phyloP scores from a whole-genome alignment of 129 eudicot species.

The Flaveria sonorensis region DNA sequence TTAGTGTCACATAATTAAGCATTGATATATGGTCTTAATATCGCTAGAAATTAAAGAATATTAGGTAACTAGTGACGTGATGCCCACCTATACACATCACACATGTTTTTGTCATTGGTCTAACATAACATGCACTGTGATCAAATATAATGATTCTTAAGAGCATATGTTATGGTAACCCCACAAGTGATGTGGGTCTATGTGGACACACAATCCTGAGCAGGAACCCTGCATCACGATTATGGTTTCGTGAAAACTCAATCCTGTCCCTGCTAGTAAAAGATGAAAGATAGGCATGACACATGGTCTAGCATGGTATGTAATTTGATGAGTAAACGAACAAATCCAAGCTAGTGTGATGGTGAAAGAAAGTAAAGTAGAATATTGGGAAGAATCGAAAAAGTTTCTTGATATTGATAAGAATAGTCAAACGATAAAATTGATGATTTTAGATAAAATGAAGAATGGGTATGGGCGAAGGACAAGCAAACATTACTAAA shows the following conservation, averaged over 20 bases:
- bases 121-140: neutral
- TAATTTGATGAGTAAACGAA: slow-evolving; percentile 9
- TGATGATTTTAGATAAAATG: slow-evolving; percentile 16
- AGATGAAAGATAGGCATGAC: no score
- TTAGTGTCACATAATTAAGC: slow-evolving; percentile 20
- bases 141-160: neutral
- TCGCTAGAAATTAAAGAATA: slow-evolving; percentile 12
- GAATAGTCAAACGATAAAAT: slow-evolving; percentile 16
- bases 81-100: slow-evolving; percentile 18
- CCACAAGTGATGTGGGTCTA: no score
- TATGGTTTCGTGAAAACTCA: no score
- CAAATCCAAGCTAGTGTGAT: slow-evolving; percentile 26
- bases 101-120: slow-evolving; percentile 19
- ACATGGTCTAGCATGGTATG: neutral
- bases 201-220: no score
- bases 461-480: slow-evolving; percentile 28
- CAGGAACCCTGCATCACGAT: no score
- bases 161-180: no score
- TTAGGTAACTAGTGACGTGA: slow-evolving; percentile 14
- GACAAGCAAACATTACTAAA: slow-evolving; percentile 25
- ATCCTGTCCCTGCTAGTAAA: no score
- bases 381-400: slow-evolving; percentile 25
- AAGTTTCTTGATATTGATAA: slow-evolving; percentile 35
- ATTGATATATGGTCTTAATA: slow-evolving; percentile 18
- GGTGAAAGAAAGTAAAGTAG: slow-evolving; percentile 28